phyloP scores from a whole-genome alignment of 192 early-diverging fungal species.

The Coemansia erecta region DNA sequence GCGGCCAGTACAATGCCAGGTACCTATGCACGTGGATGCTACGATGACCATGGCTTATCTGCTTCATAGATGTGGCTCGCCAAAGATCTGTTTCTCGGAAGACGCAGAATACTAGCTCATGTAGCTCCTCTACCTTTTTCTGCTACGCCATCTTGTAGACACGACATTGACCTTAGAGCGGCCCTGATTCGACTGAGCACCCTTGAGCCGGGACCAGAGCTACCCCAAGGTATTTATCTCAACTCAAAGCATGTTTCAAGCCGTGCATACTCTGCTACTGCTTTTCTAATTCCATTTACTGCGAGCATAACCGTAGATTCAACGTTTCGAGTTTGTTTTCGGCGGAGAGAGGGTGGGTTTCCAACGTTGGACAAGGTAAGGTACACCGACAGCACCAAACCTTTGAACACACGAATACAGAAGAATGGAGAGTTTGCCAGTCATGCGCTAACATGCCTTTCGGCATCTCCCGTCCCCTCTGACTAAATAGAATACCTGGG shows the following conservation, averaged over 20 bases:
- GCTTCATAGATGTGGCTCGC: no score
- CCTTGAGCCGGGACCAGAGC: constrained; percentile 21
- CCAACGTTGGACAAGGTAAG: constrained; percentile 37
- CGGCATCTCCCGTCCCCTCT: no score
- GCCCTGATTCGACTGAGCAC: constrained; percentile 35
- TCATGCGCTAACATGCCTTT: no score
- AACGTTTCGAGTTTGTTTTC: constrained; percentile 33
- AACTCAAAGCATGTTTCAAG: no score
- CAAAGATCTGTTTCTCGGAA: no score
- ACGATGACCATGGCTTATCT: neutral
- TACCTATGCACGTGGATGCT: neutral
- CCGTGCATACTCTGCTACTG: neutral
- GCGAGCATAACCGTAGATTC: constrained; percentile 11
- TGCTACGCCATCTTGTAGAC: neutral
- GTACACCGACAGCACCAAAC: neutral
- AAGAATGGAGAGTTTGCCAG: no score
- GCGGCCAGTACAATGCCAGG: constrained; percentile 21
- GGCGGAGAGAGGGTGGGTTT: constrained; percentile 20
- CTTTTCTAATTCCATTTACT: constrained; percentile 2
- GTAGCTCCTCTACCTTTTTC: no score
- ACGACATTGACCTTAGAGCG: constrained; percentile 38
- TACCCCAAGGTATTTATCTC: constrained; percentile 14
- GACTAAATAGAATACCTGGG: constrained; percentile 32
- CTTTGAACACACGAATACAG: no score
- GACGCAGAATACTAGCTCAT: no score